Conservation (phyloP, 1,284 basidiomycete species). For the Cystobasidiaceae sp. region DNA sequence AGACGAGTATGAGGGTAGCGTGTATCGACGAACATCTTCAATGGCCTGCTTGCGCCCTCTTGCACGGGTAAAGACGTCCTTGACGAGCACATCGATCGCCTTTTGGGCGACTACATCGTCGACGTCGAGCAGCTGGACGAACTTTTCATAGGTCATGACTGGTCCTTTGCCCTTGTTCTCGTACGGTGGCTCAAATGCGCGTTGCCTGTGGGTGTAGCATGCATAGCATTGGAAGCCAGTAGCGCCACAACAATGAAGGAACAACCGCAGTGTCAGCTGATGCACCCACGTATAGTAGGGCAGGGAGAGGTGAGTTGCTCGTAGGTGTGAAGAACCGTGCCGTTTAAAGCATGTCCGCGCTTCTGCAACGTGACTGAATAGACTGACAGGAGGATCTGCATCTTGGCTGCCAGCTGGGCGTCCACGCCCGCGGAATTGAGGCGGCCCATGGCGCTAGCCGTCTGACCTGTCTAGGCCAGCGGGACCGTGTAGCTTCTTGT, state of each 20-base stretch:
- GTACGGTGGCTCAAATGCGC: constrained; percentile 6
- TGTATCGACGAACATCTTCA: constrained; percentile 13
- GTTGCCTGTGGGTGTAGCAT: background rate
- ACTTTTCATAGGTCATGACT: constrained; percentile 22
- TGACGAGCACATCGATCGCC: constrained; percentile 6
- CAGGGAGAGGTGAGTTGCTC: too few relatives aligned
- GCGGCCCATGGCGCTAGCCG: background rate
- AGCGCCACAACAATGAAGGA: too few relatives aligned
- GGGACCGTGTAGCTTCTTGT: too few relatives aligned
- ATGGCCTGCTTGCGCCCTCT: constrained; percentile 10
- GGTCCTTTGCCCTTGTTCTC: constrained; percentile 14
- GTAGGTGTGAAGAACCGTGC: too few relatives aligned
- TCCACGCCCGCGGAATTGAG: constrained; percentile 5
- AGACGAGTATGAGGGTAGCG: constrained; percentile 3
- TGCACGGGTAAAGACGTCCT: constrained; percentile 24
- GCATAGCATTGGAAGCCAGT: too few relatives aligned
- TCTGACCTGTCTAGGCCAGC: too few relatives aligned
- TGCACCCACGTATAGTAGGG: too few relatives aligned
- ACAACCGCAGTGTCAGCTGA: too few relatives aligned
- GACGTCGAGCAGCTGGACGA: constrained; percentile 13
- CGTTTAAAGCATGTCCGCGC: too few relatives aligned
- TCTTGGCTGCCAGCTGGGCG: background rate
- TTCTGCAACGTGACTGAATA: too few relatives aligned
- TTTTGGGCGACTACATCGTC: constrained; percentile 21
- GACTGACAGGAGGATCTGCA: constrained; percentile 8